Conservation (phyloP, 2,329 filamentous ascomycete genomes). For the Aspergillus fumigatiaffinis region DNA sequence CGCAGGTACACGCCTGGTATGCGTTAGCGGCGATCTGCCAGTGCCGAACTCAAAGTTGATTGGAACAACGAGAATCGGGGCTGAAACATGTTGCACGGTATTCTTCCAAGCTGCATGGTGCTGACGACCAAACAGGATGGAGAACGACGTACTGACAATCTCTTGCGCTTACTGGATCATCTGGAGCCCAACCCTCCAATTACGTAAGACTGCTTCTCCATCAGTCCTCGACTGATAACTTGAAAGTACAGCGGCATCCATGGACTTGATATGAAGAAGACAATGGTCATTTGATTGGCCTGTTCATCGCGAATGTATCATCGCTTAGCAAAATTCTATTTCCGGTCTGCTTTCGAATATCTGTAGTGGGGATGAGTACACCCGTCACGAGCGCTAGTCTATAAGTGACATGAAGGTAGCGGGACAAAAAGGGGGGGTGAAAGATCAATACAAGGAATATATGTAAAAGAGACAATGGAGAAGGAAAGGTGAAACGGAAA, state of each 20-base stretch:
- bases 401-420: constrained; percentile 15
- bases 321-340: not conserved
- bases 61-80: not conserved
- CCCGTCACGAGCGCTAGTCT: constrained; percentile 24
- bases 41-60: not conserved
- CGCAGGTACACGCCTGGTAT: not conserved
- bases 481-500: constrained; percentile 9
- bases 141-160: not conserved
- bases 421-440: constrained; percentile 3
- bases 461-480: constrained; percentile 7
- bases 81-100: not conserved
- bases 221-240: not conserved
- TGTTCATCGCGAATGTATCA: not conserved
- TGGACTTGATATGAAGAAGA: not conserved
- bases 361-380: constrained; percentile 10
- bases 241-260: not conserved
- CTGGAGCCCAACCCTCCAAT: not conserved
- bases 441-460: constrained; percentile 10
- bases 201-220: not conserved
- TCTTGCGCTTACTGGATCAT: not conserved
- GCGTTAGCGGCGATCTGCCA: not conserved
- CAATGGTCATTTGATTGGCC: not conserved
- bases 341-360: constrained; percentile 9
- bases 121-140: not conserved
- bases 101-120: not conserved